Base-by-base conservation (phyloP, 1,139 yeast species). In the Hyphopichia fennica region DNA sequence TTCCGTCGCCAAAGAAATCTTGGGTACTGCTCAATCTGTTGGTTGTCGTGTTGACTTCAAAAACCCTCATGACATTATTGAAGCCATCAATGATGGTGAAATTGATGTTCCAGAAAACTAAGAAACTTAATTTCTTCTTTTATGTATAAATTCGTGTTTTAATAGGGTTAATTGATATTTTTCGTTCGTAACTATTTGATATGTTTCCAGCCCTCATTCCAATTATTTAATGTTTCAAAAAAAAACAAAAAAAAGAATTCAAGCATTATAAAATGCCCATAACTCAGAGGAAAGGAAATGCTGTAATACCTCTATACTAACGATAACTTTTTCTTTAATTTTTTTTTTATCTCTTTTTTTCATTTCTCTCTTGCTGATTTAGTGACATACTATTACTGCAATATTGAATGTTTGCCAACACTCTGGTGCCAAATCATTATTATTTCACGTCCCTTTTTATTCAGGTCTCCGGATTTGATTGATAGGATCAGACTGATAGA, bases 11-110 rank as follows among this genome's bases (percentile, higher is more conserved):
- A 93, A 93, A 85, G 99, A 93, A 82, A 88, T 93, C 72, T 87
- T 93, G 74, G 99, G 99, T 77, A 93, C 98, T 75, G 97, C 98
- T 65, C 98, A 93, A 82, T 90, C 97, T 58, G 95, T 93, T 67
- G 98, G 98, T 67, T 86, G 96, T 82, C 90, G 96, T 81, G 97
- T 93, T 71, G 93, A 91, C 77, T 95, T 93, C 79, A 91, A 93
- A 85, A 93, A 93, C 84, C 97, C 99, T 63, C 99, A 93, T 75
- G 98, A 88, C 75, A 86, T 93, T 79, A 90, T 90, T 69, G 98
- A 90, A 63, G 96, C 93, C 75, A 91, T 91, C 75, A 84, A 91
- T 80, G 93, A 87, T 76, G 99, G 99, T 79, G 96, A 89, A 77
- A 84, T 91, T 69, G 98, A 91, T 78, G 87, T 85, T 71, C 91